Evolutionary conservation across 345 rosid species (phyloP), one percentile per base, ranked within the genome.

Genomic region (Ceriops tagal): DNA sequence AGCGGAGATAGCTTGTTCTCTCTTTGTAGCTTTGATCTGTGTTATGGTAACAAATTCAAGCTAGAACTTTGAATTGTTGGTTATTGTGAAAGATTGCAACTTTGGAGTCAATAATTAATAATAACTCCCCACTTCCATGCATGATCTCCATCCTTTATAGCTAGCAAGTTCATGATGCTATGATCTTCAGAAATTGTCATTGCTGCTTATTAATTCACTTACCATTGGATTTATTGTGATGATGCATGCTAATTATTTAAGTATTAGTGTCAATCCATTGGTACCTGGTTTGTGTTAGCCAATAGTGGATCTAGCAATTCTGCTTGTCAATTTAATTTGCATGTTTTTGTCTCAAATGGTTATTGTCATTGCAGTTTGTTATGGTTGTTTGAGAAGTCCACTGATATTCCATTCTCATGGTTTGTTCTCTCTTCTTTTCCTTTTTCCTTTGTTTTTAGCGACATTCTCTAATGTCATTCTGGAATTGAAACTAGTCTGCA

Each of bases 401-500:
- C 39, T 30, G 39, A 65, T 51, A 19, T 56, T 43, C 5, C 49
- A 43, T 13, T 11, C 49, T 43, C 4, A 43, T 43, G 0, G 49
- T 43, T 43, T 43, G 49, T 43, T 24, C 18, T 4, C 15, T 43
- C 16, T 24, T 56, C 68, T n/a, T 31, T 51, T 65, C n/a, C 39
- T 20, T 49, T 31, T 53, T 35, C 26, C 35, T 24, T 53, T 71
- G 51, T 61, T 21, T 49, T 32, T 46, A 20, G 13, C 21, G 53
- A 51, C 60, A 35, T 61, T 53, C 51, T 73, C 37, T 67, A 58
- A 78, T 66, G 34, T 64, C 58, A 39, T 51, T 71, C 70, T 75
- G 58, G 59, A 73, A 71, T 59, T 28, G 26, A 53, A 62, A 67
- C 56, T 82, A 89, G 96, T 89, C 68, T 89, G 96, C 89, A 84